Evolutionary conservation across 192 early-diverging fungal genomes (phyloP).

Genomic region (Ramicandelaber brevisporus): DNA sequence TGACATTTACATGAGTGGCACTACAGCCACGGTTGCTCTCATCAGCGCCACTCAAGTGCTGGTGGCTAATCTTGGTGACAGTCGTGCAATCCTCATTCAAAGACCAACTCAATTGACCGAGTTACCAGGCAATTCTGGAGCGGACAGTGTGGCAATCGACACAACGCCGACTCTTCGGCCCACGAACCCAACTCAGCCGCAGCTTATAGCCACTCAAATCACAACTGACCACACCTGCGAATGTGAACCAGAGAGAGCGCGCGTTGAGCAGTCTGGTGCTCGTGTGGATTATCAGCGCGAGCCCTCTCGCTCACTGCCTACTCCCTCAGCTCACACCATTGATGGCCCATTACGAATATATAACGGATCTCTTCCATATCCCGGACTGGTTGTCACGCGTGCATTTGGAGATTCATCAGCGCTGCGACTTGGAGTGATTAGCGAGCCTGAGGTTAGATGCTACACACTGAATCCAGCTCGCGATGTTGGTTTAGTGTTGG

Average conservation of each 20-base stretch:
- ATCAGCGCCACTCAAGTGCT: conserved; percentile 8
- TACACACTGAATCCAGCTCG: conserved; percentile 7
- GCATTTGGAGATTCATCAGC: conserved; percentile 20
- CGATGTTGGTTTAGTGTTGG: conserved; percentile 16
- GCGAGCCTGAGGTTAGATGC: conserved; percentile 15
- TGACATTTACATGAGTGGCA: conserved; percentile 24
- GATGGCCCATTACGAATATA: conserved; percentile 22
- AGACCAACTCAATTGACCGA: too few species aligned
- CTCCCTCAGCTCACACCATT: conserved; percentile 4
- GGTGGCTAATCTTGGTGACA: conserved; percentile 20
- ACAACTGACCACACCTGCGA: conserved; percentile 18
- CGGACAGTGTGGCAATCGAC: too few species aligned
- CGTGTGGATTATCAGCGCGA: conserved; percentile 14
- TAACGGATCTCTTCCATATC: conserved; percentile 26
- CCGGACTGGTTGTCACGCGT: conserved; percentile 21
- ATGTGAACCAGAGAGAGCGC: conserved; percentile 6
- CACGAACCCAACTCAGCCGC: too few species aligned
- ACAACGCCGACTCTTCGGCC: too few species aligned
- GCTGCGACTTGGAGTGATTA: conserved; percentile 13
- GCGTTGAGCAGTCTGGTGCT: conserved; percentile 10
- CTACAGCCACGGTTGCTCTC: conserved; percentile 14
- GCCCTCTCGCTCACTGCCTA: too few species aligned
- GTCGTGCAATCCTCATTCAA: conserved; percentile 9
- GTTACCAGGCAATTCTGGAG: too few species aligned
- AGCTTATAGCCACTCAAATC: neutral